Conservation (phyloP, 805 yeast genomes). For the Suhomyces tanzawaensis region DNA sequence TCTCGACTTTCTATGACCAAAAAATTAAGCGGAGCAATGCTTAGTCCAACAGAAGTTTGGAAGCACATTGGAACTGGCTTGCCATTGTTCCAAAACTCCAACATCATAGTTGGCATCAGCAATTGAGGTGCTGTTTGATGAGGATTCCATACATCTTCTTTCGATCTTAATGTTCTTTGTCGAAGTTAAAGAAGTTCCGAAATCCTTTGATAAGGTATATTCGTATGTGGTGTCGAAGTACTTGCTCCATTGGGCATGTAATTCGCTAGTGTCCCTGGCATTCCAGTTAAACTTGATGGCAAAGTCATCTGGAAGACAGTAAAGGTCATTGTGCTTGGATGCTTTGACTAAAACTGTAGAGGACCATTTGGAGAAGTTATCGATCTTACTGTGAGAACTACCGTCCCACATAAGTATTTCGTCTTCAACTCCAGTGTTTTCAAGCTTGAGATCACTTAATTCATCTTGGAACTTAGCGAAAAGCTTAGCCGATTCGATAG, state of each 20-base stretch:
- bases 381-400: constrained; percentile 5
- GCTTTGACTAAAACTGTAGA: constrained; percentile 16
- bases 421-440: constrained; percentile 11
- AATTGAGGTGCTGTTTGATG: constrained; percentile 6
- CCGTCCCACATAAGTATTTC: constrained; percentile 10
- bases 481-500: constrained; percentile 14
- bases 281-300: constrained; percentile 15
- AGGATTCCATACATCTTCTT: constrained; percentile 7
- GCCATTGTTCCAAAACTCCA: constrained; percentile 6
- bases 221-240: constrained; percentile 15
- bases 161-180: constrained; percentile 1
- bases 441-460: constrained; percentile 10
- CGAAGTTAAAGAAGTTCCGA: constrained; percentile 4
- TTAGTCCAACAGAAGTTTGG: constrained; percentile 17
- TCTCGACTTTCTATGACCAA: too few species aligned
- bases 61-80: constrained; percentile 12
- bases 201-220: constrained; percentile 14
- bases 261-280: constrained; percentile 10
- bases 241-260: constrained; percentile 14
- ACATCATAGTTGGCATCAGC: constrained; percentile 8
- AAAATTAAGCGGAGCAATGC: constrained; percentile 6
- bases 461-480: constrained; percentile 11
- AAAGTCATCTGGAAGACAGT: constrained; percentile 17
- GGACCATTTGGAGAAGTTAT: constrained; percentile 17
- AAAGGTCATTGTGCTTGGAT: constrained; percentile 10